Evolutionary conservation across 2,329 filamentous ascomycete genomes (phyloP), one percentile per base, ranked within the genome.

Genomic region (Corniculantispora saksenae): DNA sequence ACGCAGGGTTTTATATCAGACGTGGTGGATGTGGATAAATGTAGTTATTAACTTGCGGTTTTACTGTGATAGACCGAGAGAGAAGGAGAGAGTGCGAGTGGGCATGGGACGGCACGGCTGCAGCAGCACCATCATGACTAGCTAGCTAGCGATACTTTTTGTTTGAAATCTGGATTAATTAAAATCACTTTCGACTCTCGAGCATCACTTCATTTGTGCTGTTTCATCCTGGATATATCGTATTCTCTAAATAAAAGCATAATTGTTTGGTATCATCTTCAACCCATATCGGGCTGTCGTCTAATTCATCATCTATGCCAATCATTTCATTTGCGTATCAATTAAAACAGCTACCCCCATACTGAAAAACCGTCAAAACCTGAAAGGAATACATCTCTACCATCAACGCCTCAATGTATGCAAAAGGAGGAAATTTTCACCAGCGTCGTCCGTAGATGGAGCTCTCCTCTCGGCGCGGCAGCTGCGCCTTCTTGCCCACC

Each of bases 361-460:
- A 45, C 21, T 3, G 5, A 29, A 12, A 17, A 27, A n/a, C n/a
- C n/a, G n/a, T n/a, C n/a, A n/a, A n/a, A n/a, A n/a, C n/a, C n/a
- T n/a, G 21, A 48, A 27, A 21, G n/a, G 12, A 4, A 29, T 23
- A 15, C 5, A 45, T 15, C 19, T n/a, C 21, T 19, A 13, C 48
- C 21, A 10, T 45, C 38, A 25, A 47, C 25, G 38, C 35, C 35
- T 13, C 38, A 43, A 43, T 21, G 27, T 47, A 45, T 40, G 59
- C 25, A 47, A 13, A 27, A 12, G 13, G 6, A 32, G 10, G 1
- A 13, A 53, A 40, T 23, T 70, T 66, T n/a, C n/a, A 81, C 80
- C 79, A 82, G 57, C 80, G 70, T 17, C 80, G 72, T 19, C 79
- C 80, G 66, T 79, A 82, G 27, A 79, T 70, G n/a, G 71, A 71